These are phyloP conservation scores for Pythium phragmiticola DNA, from an alignment of 352 stramenopile species.

Conservation along the genomic window DNA sequence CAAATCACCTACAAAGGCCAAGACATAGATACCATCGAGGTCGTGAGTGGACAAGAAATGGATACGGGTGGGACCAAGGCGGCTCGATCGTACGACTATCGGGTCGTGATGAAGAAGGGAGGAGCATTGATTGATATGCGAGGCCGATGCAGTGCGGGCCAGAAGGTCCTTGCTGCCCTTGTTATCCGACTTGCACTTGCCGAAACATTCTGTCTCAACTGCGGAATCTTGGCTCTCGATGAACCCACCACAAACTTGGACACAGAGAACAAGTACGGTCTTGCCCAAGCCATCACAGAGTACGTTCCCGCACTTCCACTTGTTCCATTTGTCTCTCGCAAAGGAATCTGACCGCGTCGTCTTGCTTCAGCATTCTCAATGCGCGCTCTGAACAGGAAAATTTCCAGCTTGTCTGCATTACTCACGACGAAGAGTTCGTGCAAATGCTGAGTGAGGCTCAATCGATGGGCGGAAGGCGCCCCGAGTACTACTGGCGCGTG, in stretches of 20 bases:
- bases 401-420: slow-evolving; percentile 99
- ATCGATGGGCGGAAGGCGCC: slow-evolving; percentile 65
- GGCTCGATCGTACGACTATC: slow-evolving; percentile 96
- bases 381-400: slow-evolving; percentile 94
- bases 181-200: slow-evolving; percentile 98
- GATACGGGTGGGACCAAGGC: slow-evolving; percentile 44
- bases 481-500: slow-evolving; percentile 86
- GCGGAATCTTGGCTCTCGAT: slow-evolving; percentile 97
- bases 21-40: slow-evolving; percentile 99
- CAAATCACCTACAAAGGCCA: slow-evolving; percentile 98
- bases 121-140: slow-evolving; percentile 97
- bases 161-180: slow-evolving; percentile 95
- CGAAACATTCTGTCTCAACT: slow-evolving; percentile 99
- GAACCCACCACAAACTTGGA: slow-evolving; percentile 99
- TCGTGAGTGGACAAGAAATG: slow-evolving; percentile 92
- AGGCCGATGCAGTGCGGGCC: slow-evolving; percentile 97
- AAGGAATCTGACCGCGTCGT: not conserved
- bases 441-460: slow-evolving; percentile 86
- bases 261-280: slow-evolving; percentile 95
- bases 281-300: slow-evolving; percentile 87
- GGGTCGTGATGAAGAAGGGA: slow-evolving; percentile 98
- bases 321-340: not conserved
- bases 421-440: slow-evolving; percentile 97
- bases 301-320: slow-evolving; percentile 26
- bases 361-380: slow-evolving; percentile 90